These are phyloP conservation scores for Chaetomidium leptoderma DNA, from an alignment of 495 filamentous ascomycete species.

Conservation along the genomic window DNA sequence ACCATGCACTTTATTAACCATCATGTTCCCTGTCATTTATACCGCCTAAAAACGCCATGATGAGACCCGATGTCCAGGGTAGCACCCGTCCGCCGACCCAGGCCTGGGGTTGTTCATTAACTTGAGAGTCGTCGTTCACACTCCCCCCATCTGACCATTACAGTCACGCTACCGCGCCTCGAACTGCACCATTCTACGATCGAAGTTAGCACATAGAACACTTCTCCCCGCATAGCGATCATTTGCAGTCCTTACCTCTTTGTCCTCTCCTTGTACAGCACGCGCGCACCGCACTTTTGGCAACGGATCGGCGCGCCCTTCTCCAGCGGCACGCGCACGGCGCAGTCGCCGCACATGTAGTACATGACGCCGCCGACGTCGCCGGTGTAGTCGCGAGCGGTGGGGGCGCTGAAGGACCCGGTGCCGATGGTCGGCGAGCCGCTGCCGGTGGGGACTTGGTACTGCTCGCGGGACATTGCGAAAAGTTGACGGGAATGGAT, in stretches of 20 bases:
- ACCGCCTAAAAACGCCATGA: slow-evolving; percentile 18
- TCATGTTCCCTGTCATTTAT: neutral
- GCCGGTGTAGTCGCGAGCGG: slow-evolving; percentile 29
- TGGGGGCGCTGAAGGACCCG: slow-evolving; percentile 19
- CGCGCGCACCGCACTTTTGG: slow-evolving; percentile 92
- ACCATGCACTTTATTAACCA: neutral
- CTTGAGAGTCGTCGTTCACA: neutral
- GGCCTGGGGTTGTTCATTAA: too few species aligned
- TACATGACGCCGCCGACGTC: slow-evolving; percentile 51
- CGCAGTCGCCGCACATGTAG: slow-evolving; percentile 95
- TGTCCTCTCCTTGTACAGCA: slow-evolving; percentile 96
- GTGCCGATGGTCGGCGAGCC: slow-evolving; percentile 30
- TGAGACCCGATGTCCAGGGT: neutral
- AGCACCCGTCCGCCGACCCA: too few species aligned
- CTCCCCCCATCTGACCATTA: neutral
- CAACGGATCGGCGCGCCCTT: slow-evolving; percentile 86
- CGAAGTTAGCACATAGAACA: slow-evolving; percentile 17
- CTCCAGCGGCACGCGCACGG: slow-evolving; percentile 71
- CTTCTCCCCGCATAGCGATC: too few species aligned
- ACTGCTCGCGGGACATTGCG: slow-evolving; percentile 58
- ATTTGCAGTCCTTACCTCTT: slow-evolving; percentile 72
- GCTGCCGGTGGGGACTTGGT: slow-evolving; percentile 51
- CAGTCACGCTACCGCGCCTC: slow-evolving; percentile 66
- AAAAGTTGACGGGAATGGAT: neutral
- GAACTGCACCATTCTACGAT: slow-evolving; percentile 89